Conservation (phyloP, 1,139 yeast genomes). For the Arxiozyma heterogenica region DNA sequence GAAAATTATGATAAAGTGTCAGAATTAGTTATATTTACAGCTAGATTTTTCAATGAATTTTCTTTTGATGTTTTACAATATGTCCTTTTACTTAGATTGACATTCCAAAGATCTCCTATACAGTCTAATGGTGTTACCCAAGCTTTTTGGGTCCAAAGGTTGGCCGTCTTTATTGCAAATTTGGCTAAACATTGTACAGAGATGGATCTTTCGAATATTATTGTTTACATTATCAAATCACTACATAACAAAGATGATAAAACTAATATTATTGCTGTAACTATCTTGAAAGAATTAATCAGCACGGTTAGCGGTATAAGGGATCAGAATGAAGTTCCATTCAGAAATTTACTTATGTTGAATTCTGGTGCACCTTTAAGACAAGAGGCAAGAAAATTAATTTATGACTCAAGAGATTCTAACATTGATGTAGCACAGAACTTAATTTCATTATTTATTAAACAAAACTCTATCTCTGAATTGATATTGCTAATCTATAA, state of each 20-base stretch:
- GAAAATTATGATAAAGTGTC: conserved; percentile 90
- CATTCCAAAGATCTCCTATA: conserved; percentile 56
- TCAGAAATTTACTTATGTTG: conserved; percentile 53
- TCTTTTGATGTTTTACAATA: conserved; percentile 83
- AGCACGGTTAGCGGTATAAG: conserved; percentile 78
- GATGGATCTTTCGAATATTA: conserved; percentile 48
- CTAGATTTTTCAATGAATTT: conserved; percentile 64
- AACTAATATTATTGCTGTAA: conserved; percentile 54
- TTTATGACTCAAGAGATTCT: conserved; percentile 52
- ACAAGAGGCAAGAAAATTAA: conserved; percentile 48
- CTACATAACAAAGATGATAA: conserved; percentile 35
- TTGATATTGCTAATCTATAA: conserved; percentile 55
- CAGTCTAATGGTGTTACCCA: conserved; percentile 79
- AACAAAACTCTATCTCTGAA: conserved; percentile 47
- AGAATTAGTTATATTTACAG: conserved; percentile 69
- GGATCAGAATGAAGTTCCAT: conserved; percentile 32
- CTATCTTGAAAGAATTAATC: conserved; percentile 61
- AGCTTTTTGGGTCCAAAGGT: conserved; percentile 75
- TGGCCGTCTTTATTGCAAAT: conserved; percentile 59
- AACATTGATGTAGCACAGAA: conserved; percentile 44
- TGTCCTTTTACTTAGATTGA: conserved; percentile 62
- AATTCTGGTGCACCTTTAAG: conserved; percentile 57
- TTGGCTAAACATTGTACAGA: conserved; percentile 46
- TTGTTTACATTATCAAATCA: conserved; percentile 55
- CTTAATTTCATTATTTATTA: conserved; percentile 42